Evolutionary conservation across 768 basidiomycete species (phyloP), one percentile per base, ranked within the genome.

Genomic region (Phlebiopsis flavidoalba): DNA sequence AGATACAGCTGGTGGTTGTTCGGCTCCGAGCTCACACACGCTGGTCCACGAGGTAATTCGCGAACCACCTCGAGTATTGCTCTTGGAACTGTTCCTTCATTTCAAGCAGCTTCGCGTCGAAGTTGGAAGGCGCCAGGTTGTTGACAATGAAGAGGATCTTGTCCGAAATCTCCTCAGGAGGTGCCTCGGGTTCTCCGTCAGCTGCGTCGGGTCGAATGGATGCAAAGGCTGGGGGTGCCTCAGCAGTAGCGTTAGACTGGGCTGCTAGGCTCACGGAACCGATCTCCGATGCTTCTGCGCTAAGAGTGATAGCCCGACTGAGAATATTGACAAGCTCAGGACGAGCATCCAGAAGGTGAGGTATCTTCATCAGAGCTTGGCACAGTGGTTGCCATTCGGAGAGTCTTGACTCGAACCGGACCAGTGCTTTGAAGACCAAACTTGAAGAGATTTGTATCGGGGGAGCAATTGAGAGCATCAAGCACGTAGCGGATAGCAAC

Each of bases 61-160:
- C 96, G 68, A 99, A 97, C 97, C 97, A 99, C 50, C 90, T 83
- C 8, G 93, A 86, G 70, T 94, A 86, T 45, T 83, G 79, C 66
- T 95, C 89, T 50, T 89, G 82, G 74, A 96, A 96, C 59, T 91
- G 79, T 35, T 85, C 85, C 58, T 80, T 81, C 88, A 99, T 94
- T 67, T 98, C 97, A 35, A 76, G 72, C 37, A 95, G 76, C 74
- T 99, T 99, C 24, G 80, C 67, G 40, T 94, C 94, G 62, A 97
- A 95, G 71, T 98, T 99, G 72, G 80, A 91, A 10, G 93, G 91
- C 0, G 96, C 95, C 60, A 99, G 82, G 66, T 99, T 98, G 77
- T 99, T 99, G 74, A 99, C 87, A 67, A 98, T 96, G 80, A 99
- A 99, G 51, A 98, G 79, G 64, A 99, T 94, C 62, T 86, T 88